Conservation (phyloP, 768 basidiomycete genomes). For the Suillus occidentalis region DNA sequence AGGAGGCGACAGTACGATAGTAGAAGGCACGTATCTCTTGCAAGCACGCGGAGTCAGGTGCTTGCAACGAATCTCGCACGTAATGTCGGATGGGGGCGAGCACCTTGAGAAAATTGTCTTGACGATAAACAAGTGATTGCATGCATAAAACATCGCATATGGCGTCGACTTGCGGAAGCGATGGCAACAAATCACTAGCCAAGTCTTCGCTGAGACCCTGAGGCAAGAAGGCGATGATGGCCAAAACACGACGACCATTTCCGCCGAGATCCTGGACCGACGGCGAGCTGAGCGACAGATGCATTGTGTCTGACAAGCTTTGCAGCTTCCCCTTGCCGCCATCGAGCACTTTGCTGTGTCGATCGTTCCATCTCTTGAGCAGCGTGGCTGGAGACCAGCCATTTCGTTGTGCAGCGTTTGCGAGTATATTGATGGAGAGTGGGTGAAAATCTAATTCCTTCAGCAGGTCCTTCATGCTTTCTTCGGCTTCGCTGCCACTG, state of each 20-base stretch:
- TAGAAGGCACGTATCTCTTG: neutral
- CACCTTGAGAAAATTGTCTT: neutral
- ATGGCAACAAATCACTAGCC: neutral
- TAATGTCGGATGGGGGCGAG: neutral
- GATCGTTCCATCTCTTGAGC: neutral
- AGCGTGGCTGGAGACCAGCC: neutral
- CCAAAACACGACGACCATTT: neutral
- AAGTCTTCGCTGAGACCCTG: neutral
- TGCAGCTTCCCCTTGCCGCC: neutral
- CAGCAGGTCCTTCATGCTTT: neutral
- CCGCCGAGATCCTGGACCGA: neutral
- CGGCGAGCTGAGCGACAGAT: neutral
- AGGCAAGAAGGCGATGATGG: neutral
- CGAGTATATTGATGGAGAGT: neutral
- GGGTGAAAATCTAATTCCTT: neutral
- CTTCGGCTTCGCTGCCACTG: neutral
- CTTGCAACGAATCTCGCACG: conserved; percentile 1
- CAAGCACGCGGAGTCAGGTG: neutral
- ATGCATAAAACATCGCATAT: neutral
- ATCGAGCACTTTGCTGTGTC: neutral
- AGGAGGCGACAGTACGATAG: neutral
- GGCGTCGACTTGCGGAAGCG: neutral
- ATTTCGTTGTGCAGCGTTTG: conserved; percentile 1
- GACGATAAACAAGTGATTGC: neutral
- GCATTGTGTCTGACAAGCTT: neutral